phyloP scores from a whole-genome alignment of 2,329 filamentous ascomycete genomes.

The Apiospora kogelbergensis region DNA sequence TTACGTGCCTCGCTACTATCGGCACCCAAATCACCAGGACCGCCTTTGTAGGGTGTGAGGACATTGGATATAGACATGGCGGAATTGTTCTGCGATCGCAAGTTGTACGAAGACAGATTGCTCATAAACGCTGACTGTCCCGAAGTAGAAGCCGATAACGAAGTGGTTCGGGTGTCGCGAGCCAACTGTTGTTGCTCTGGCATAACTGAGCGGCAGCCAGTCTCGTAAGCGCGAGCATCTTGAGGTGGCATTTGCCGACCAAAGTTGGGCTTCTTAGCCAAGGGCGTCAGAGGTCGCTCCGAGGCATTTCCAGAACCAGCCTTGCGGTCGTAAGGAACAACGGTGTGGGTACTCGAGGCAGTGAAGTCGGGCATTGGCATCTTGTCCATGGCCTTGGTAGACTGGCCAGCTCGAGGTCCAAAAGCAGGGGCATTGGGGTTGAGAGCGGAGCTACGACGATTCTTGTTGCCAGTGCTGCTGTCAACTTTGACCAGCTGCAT shows the following conservation, averaged over 20 bases:
- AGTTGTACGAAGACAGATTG: background rate
- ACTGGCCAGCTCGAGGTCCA: background rate
- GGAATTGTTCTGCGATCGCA: background rate
- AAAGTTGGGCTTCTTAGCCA: slow-evolving; percentile 9
- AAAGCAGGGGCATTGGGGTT: slow-evolving; percentile 9
- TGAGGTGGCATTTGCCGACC: background rate
- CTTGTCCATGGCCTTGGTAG: background rate
- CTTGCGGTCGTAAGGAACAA: background rate
- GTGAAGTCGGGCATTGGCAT: background rate
- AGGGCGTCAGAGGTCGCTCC: slow-evolving; percentile 3
- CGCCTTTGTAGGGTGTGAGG: background rate
- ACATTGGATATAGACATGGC: background rate
- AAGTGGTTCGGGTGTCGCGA: background rate
- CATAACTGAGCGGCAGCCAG: background rate
- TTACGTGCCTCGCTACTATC: slow-evolving; percentile 15
- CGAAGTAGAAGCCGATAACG: background rate
- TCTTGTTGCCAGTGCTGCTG: background rate
- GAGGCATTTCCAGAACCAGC: background rate
- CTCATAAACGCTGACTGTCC: background rate
- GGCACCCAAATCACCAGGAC: background rate
- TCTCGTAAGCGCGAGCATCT: background rate
- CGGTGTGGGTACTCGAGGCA: background rate
- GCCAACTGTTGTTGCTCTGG: background rate
- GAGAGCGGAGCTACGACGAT: background rate
- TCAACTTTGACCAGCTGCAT: slow-evolving; percentile 17